Evolutionary conservation across 169 alveolate genomes (phyloP).

Genomic region (Plasmodium billcollinsi): DNA sequence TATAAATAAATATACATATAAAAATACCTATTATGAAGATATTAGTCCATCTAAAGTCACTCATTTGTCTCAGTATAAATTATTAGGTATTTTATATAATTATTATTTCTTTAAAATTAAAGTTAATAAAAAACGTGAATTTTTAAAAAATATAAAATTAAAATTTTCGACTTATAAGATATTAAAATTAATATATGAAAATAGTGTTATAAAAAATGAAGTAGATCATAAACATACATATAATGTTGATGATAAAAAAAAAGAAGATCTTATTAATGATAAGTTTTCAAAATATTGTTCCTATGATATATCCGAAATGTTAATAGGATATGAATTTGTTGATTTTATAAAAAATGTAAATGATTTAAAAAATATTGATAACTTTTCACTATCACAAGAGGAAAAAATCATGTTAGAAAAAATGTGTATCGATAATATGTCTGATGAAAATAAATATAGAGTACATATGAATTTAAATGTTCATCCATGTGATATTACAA

Average conservation of each 20-base stretch:
- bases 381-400: background rate
- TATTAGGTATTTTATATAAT: conserved; percentile 82
- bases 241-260: background rate
- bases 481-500: background rate
- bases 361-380: background rate
- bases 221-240: background rate
- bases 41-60: conserved; percentile 87
- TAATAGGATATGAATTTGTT: conserved; percentile 67
- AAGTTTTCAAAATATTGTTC: conserved; percentile 6
- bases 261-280: background rate
- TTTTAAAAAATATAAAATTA: conserved; percentile 65
- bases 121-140: conserved; percentile 35
- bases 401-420: background rate
- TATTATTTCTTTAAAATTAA: conserved; percentile 75
- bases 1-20: conserved; percentile 79
- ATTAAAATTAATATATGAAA: conserved; percentile 45
- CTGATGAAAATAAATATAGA: background rate
- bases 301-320: conserved; percentile 53
- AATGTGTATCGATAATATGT: background rate
- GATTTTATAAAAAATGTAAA: conserved; percentile 13
- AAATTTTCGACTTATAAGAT: conserved; percentile 75
- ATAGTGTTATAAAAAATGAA: background rate
- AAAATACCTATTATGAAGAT: conserved; percentile 83
- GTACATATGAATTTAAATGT: background rate
- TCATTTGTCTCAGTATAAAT: conserved; percentile 88